phyloP scores from a whole-genome alignment of 2,329 filamentous ascomycete genomes.

The Hymenoscyphus occultus region DNA sequence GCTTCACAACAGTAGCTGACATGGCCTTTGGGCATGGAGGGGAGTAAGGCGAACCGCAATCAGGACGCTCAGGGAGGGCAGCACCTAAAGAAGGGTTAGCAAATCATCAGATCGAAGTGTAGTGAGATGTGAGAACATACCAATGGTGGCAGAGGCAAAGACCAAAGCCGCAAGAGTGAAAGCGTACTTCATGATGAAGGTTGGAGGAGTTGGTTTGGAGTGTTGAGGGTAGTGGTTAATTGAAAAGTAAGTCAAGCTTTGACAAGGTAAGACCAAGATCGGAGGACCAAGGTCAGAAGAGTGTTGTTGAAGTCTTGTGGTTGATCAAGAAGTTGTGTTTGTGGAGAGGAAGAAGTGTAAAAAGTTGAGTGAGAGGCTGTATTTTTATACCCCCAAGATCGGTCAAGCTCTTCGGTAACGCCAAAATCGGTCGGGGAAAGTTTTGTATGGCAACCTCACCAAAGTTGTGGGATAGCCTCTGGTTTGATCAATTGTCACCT shows the following conservation, averaged over 20 bases:
- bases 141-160: not conserved
- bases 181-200: not conserved
- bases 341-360: not conserved
- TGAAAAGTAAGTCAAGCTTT: not conserved
- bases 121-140: not conserved
- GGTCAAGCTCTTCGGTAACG: not conserved
- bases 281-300: not conserved
- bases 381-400: not conserved
- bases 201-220: not conserved
- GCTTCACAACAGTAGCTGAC: not conserved
- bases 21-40: not conserved
- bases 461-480: not conserved
- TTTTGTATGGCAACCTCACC: not conserved
- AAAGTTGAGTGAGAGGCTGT: not conserved
- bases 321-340: not conserved
- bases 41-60: not conserved
- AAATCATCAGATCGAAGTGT: not conserved
- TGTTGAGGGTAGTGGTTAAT: not conserved
- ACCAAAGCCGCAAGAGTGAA: not conserved
- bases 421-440: not conserved
- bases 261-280: not conserved
- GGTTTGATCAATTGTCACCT: not conserved
- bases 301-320: not conserved
- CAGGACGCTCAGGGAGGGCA: not conserved
- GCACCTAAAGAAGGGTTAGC: conserved; percentile 1